phyloP scores from a whole-genome alignment of 1,139 yeast genomes.

The Taphrina confusa region DNA sequence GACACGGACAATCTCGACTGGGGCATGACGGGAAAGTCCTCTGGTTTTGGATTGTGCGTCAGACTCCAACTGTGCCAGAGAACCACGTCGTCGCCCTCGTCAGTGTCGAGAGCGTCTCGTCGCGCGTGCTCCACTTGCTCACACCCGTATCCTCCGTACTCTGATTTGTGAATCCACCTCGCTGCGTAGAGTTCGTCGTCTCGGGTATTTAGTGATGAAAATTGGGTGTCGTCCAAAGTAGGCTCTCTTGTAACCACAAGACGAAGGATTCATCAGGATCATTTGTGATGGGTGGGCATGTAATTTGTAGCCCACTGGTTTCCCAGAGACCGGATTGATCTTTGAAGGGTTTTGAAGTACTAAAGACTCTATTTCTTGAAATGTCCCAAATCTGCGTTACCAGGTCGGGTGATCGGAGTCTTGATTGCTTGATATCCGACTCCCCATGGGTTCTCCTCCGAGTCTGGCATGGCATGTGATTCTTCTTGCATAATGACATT shows the following conservation, averaged over 20 bases:
- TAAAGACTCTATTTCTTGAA: slow-evolving; percentile 75
- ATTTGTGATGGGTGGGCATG: slow-evolving; percentile 77
- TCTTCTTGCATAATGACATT: slow-evolving; percentile 64
- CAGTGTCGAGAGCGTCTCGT: slow-evolving; percentile 61
- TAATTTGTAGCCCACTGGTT: slow-evolving; percentile 73
- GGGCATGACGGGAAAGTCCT: slow-evolving; percentile 78
- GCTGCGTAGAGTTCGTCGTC: slow-evolving; percentile 70
- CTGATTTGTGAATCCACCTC: slow-evolving; percentile 54
- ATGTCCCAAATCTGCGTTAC: slow-evolving; percentile 79
- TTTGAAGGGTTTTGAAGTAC: slow-evolving; percentile 70
- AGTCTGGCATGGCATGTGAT: slow-evolving; percentile 28
- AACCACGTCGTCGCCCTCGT: slow-evolving; percentile 60
- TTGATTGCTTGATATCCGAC: slow-evolving; percentile 22
- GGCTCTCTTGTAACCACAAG: slow-evolving; percentile 76
- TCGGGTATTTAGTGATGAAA: slow-evolving; percentile 67
- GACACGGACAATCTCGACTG: slow-evolving; percentile 74
- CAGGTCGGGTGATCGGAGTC: slow-evolving; percentile 48
- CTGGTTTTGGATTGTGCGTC: slow-evolving; percentile 85
- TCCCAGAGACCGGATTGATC: slow-evolving; percentile 67
- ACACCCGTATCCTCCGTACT: slow-evolving; percentile 20
- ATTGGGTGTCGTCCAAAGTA: slow-evolving; percentile 72
- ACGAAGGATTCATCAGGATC: slow-evolving; percentile 70
- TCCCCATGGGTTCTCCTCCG: slow-evolving; percentile 51
- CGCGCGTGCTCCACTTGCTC: slow-evolving; percentile 24
- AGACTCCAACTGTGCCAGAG: slow-evolving; percentile 80